Base-by-base conservation (phyloP, 768 basidiomycete genomes). In the Panaeolus cyanescens region DNA sequence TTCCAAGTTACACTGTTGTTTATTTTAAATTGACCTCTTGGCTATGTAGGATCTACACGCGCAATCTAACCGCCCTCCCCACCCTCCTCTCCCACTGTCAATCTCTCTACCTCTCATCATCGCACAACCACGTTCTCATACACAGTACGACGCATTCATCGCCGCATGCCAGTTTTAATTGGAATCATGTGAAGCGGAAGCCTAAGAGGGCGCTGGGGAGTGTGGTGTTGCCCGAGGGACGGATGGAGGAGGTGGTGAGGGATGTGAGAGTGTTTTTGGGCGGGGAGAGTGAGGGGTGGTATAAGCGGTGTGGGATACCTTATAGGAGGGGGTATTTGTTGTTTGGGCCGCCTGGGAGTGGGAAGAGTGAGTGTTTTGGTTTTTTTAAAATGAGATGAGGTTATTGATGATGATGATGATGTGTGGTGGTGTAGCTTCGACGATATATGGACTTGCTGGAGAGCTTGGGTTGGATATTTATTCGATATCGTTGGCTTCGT, bases 401-500 rank as follows among this genome's bases (percentile, higher is more conserved):
- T 25, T 58, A n/a, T 28, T 10, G n/a, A n/a, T n/a, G n/a, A n/a
- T n/a, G n/a, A n/a, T n/a, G n/a, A n/a, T n/a, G n/a, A n/a, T 33
- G 33, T 13, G 31, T 63, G 70, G 70, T 76, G 8, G 3, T 68
- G n/a, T 59, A 83, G 82, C 75, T 10, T 83, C 81, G 7, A 85
- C 83, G 0, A 84, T 85, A 13, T 84, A 85, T 59, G 83, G 83
- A 12, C 71, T 85, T 25, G 81, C 81, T 5, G 81, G 83, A 5
- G 91, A 92, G 70, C 78, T 96, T 9, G 85, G 87, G 4, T 80
- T 96, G n/a, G 92, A 95, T 72, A 93, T 96, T 58, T 95, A 92
- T 67, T 75, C 83, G 1, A 67, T 88, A 13, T 84, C 84, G 0
- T 72, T 87, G 0, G 77, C 83, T 0, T 78, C 83, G 17, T 69